Conservation (phyloP, 495 filamentous ascomycete species). For the Aspergillus funiculosus region DNA sequence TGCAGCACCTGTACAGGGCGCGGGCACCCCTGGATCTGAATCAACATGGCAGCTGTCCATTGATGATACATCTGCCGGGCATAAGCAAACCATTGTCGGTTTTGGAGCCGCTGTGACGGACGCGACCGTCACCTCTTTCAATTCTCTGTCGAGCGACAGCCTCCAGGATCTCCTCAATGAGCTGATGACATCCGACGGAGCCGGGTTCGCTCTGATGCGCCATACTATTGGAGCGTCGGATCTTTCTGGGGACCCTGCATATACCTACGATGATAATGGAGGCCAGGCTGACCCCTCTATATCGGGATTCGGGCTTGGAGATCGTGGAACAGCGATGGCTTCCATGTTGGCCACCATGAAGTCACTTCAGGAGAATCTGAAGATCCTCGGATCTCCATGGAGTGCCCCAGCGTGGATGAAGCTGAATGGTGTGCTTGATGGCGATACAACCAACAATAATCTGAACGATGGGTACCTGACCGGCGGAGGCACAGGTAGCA, state of each 20-base stretch:
- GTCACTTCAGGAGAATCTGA: conserved; percentile 33
- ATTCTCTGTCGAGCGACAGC: conserved; percentile 32
- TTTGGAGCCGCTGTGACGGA: conserved; percentile 54
- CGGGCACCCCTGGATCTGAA: conserved; percentile 32
- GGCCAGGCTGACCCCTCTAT: conserved; percentile 36
- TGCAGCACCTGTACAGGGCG: conserved; percentile 38
- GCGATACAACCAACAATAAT: conserved; percentile 45
- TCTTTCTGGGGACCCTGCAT: conserved; percentile 41
- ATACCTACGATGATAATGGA: conserved; percentile 49
- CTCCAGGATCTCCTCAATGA: conserved; percentile 41
- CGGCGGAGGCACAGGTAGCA: conserved; percentile 20
- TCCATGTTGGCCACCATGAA: conserved; percentile 25
- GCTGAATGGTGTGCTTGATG: conserved; percentile 44
- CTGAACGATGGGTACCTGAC: conserved; percentile 39
- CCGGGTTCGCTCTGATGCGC: conserved; percentile 46
- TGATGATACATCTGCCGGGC: conserved; percentile 42
- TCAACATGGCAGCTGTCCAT: conserved; percentile 46
- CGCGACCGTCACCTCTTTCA: conserved; percentile 49
- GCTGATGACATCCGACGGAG: conserved; percentile 43
- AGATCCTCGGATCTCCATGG: conserved; percentile 50
- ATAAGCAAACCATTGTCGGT: conserved; percentile 47
- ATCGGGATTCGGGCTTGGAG: conserved; percentile 41
- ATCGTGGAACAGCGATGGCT: conserved; percentile 49
- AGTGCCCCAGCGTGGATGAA: conserved; percentile 56
- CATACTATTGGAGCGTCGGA: conserved; percentile 53